phyloP scores from a whole-genome alignment of 331 rosid species.

The Pyrus hybrid region DNA sequence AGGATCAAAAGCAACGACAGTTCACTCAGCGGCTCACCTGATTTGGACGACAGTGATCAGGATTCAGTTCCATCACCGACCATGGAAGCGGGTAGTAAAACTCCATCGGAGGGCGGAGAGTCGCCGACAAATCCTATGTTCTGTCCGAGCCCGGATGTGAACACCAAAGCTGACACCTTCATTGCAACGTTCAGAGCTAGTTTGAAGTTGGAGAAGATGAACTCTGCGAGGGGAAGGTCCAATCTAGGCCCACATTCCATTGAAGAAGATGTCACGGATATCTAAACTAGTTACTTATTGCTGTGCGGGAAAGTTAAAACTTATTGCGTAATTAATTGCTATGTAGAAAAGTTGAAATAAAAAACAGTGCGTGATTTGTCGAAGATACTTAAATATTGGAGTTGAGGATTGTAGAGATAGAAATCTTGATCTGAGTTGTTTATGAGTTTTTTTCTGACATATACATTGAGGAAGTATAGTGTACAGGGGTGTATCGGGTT shows the following conservation, averaged over 20 bases:
- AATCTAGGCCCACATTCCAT: conserved; percentile 33
- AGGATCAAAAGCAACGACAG: conserved; percentile 57
- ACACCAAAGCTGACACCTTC: conserved; percentile 72
- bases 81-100: conserved; percentile 4
- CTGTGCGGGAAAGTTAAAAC: no score
- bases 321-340: no score
- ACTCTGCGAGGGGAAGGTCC: conserved; percentile 56
- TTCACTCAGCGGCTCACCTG: conserved; percentile 49
- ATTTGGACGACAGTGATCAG: conserved; percentile 26
- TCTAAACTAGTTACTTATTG: no score
- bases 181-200: conserved; percentile 67
- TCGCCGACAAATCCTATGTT: conserved; percentile 20
- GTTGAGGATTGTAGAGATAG: no score
- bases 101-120: conserved; percentile 16
- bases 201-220: conserved; percentile 62
- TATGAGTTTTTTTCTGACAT: no score
- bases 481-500: no score
- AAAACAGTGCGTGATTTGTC: no score
- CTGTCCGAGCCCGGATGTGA: conserved; percentile 73
- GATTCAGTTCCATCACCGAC: conserved; percentile 22
- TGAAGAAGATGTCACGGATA: neutral
- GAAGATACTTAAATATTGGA: no score
- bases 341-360: no score
- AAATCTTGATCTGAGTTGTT: no score
- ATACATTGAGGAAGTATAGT: no score